Percentiles rank a stretch among this genome's conserved stretches.
Evolutionary conservation across 129 eudicot genomes (phyloP).

Genomic region (Flaveria ramosissima): DNA sequence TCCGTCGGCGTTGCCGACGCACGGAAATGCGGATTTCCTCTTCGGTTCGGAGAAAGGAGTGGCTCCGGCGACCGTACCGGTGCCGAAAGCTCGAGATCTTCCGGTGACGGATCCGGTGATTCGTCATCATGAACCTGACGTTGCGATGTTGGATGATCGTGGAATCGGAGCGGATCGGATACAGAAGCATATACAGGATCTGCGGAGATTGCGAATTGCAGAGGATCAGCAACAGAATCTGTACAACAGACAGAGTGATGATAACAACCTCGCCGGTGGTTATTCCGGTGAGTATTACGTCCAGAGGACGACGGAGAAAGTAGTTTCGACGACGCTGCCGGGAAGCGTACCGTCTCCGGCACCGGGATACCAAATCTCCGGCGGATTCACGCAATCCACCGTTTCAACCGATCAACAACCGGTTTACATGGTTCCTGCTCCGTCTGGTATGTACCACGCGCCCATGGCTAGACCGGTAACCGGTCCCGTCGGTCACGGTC

Average conservation of each 20-base stretch:
- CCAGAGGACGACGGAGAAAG: constrained; percentile 51
- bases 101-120: constrained; percentile 27
- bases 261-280: constrained; percentile 42
- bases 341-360: constrained; percentile 42
- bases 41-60: constrained; percentile 73
- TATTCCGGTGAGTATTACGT: constrained; percentile 56
- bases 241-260: constrained; percentile 62
- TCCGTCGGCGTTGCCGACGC: constrained; percentile 29
- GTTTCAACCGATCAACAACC: constrained; percentile 55
- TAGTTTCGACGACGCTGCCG: constrained; percentile 36
- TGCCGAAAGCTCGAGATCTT: constrained; percentile 34
- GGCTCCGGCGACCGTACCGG: constrained; percentile 28
- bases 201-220: constrained; percentile 57
- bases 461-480: constrained; percentile 63
- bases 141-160: constrained; percentile 45
- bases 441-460: constrained; percentile 56
- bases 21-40: constrained; percentile 61
- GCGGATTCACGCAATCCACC: constrained; percentile 45
- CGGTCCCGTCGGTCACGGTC: constrained; percentile 45
- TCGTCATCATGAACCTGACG: constrained; percentile 37
- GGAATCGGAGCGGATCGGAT: constrained; percentile 58
- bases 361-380: constrained; percentile 57
- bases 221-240: constrained; percentile 55
- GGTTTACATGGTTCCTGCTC: constrained; percentile 68
- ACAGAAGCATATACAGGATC: constrained; percentile 77